Evolutionary conservation across 2,329 filamentous ascomycete species (phyloP), one percentile per base, ranked within the genome.

Genomic region (Aspergillus chevalieri): DNA sequence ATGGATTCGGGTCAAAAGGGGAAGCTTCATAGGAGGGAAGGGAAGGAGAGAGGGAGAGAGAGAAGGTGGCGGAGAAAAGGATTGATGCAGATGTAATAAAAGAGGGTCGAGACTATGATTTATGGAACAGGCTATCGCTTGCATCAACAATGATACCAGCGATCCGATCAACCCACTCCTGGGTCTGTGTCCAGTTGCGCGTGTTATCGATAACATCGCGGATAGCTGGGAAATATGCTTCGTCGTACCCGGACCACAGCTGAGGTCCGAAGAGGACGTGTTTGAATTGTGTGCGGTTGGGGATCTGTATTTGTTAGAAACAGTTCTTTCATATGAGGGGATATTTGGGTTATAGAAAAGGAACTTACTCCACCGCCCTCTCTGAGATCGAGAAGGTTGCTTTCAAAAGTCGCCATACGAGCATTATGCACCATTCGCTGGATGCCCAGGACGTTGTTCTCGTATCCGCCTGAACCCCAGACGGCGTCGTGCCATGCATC

Each of bases 241-340:
- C 79, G 28, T 86, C 80, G 57, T 85, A 80, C 34, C 79, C 82
- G 30, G 84, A 84, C 85, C 89, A 91, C 2, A 82, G 74, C 62
- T 89, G 82, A 0, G 93, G 93, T 1, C 87, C 92, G 65, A 91
- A 95, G 49, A 98, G 74, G 63, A 94, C 80, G 69, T 96, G 93
- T 69, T 94, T 95, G 78, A 90, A 98, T 71, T 97, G 93, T 4
- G 87, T 87, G 56, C 92, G 84, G 59, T 89, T 89, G 36, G 88
- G 87, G 4, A 95, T 80, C 86, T 90, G 49, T 46, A 14, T 6
- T 17, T 34, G 28, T 15, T 28, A 44, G 8, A 28, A 9, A 44
- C 22, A 28, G 1, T 44, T n/a, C 4, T 15, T 22, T 21, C 10
- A 28, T 22, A 8, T 22, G 21, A 30, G 43, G 9, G 1, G 26